Percentiles rank a stretch among this genome's conserved stretches.
These are phyloP conservation scores for Naganishia albida DNA, from an alignment of 1,284 basidiomycete genomes.

Conservation along the genomic window DNA sequence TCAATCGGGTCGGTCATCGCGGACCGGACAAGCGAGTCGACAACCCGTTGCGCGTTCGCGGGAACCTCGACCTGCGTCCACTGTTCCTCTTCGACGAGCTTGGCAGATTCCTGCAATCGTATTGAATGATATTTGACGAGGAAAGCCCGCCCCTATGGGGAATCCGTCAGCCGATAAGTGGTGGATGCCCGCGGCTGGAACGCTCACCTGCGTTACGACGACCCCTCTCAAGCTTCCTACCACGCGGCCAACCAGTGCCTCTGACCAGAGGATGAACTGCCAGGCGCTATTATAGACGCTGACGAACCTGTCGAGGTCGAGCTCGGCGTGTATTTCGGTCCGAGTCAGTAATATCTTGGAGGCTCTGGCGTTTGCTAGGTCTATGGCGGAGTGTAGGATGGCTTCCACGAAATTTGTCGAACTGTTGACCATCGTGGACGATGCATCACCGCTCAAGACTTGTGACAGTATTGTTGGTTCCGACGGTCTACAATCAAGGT, in stretches of 20 bases:
- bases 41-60: constrained; percentile 65
- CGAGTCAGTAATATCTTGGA: constrained; percentile 76
- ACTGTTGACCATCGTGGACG: constrained; percentile 58
- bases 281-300: constrained; percentile 81
- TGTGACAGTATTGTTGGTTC: constrained; percentile 11
- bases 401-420: constrained; percentile 62
- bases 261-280: constrained; percentile 84
- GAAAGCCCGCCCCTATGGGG: constrained; percentile 76
- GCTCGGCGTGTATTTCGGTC: constrained; percentile 71
- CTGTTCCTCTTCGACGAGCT: constrained; percentile 65
- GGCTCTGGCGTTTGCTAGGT: constrained; percentile 76
- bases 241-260: constrained; percentile 82
- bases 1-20: constrained; percentile 79
- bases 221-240: constrained; percentile 85
- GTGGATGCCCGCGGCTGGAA: background rate
- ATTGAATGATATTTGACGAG: constrained; percentile 80
- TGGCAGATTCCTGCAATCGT: constrained; percentile 79
- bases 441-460: constrained; percentile 22
- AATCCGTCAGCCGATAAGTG: constrained; percentile 26
- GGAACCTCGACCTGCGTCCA: constrained; percentile 73
- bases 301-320: constrained; percentile 74
- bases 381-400: constrained; percentile 72
- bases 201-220: constrained; percentile 70
- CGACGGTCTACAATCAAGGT: background rate
- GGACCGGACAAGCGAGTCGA: constrained; percentile 73